Evolutionary conservation across 2,329 filamentous ascomycete genomes (phyloP).

Genomic region (Xylaria arbuscula): DNA sequence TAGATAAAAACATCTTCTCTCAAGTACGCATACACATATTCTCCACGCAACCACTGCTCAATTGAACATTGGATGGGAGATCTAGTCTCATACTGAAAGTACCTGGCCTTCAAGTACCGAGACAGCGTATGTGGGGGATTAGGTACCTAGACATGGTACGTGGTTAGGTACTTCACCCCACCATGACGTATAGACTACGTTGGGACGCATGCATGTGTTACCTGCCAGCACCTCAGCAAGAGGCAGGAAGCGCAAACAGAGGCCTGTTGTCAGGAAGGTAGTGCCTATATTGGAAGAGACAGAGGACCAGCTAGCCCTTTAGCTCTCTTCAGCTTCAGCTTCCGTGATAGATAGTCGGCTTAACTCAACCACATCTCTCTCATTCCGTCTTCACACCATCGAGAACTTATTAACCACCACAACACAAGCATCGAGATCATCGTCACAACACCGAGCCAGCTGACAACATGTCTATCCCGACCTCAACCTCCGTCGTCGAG

Average conservation of each 20-base stretch:
- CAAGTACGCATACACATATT: too few relatives aligned
- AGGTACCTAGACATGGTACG: not conserved
- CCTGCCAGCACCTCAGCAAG: not conserved
- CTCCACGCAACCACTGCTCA: too few relatives aligned
- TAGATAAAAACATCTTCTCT: too few relatives aligned
- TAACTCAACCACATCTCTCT: not conserved
- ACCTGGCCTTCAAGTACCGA: too few relatives aligned
- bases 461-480: constrained; percentile 65
- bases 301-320: not conserved
- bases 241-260: constrained; percentile 11
- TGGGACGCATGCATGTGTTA: constrained; percentile 12
- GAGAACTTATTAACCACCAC: not conserved
- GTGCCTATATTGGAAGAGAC: not conserved
- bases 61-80: too few relatives aligned
- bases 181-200: constrained; percentile 33
- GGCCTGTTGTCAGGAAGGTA: not conserved
- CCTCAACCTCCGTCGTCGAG: constrained; percentile 73
- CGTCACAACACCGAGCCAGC: constrained; percentile 1
- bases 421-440: not conserved
- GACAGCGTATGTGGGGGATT: too few relatives aligned
- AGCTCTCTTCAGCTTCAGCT: not conserved
- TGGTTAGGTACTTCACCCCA: not conserved
- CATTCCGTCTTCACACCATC: not conserved
- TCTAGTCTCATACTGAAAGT: too few relatives aligned
- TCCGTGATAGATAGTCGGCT: not conserved